Base-by-base conservation (phyloP, 768 basidiomycete genomes). In the Piloderma croceum region DNA sequence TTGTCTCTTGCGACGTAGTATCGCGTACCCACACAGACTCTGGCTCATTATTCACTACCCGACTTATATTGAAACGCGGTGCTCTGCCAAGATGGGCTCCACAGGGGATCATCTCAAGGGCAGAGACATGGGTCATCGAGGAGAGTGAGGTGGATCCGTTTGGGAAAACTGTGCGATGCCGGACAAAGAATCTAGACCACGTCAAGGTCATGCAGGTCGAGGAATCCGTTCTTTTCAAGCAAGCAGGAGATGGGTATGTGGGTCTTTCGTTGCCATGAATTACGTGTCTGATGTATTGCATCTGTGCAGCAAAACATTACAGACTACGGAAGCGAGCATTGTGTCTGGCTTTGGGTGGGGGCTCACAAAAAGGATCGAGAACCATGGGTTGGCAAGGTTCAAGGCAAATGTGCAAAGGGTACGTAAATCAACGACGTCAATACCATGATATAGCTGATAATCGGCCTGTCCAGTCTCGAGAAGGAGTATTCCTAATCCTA, bases 1-100 rank as follows among this genome's bases (percentile, higher is more conserved):
- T 98, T 60, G 65, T 93, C 50, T 92, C 92, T 4, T 93, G 90
- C 72, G 93, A 97, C 68, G 91, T 97, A 54, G 80, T 98, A 49
- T 86, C 88, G 39, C 86, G 93, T 49, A 71, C 65, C 15, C 69
- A 86, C 49, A 81, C 87, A 2, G 70, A 81, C 10, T 63, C 73
- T 3, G 91, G 91, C 29, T 76, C 83, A 12, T 73, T 97, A 15
- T 61, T 81, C 42, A 96, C 93, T 7, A 91, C 85, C 2, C 79
- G 93, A 17, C 83, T 98, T 48, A 90, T 98, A 51, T 73, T 94
- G 52, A 98, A 98, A 66, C 76, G 81, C 19, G 93, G 91, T 5
- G 76, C 85, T n/a, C 69, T 96, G 43, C 93, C 93, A 1, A 73
- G 83, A 51, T 98, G 93, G 93, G 88, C 88, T 6, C 88, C 86